Evolutionary conservation across 192 early-diverging fungal genomes (phyloP).

Genomic region (Coemansia sp.): DNA sequence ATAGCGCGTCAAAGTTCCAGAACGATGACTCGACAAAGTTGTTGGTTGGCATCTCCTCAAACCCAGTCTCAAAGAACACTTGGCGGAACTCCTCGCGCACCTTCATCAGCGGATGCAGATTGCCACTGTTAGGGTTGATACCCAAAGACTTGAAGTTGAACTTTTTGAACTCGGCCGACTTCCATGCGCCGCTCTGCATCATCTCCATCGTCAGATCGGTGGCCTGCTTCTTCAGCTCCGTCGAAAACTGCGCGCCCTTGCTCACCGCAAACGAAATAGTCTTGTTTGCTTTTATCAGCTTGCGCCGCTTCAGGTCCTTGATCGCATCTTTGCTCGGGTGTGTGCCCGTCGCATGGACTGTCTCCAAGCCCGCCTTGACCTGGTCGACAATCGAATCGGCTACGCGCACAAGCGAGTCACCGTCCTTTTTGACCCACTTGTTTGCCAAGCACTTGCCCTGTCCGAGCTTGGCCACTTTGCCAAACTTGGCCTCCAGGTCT

Average conservation of each 20-base stretch:
- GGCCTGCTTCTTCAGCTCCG: constrained; percentile 80
- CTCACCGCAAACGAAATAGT: constrained; percentile 75
- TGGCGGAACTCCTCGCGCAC: constrained; percentile 98
- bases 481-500: constrained; percentile 77
- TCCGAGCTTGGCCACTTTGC: constrained; percentile 82
- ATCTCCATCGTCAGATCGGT: constrained; percentile 95
- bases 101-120: constrained; percentile 98
- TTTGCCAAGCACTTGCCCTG: constrained; percentile 95
- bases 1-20: constrained; percentile 99
- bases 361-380: constrained; percentile 71
- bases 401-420: constrained; percentile 68
- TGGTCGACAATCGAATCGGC: constrained; percentile 83
- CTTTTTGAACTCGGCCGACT: constrained; percentile 91
- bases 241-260: constrained; percentile 89
- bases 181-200: constrained; percentile 91
- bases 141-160: constrained; percentile 97
- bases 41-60: constrained; percentile 99
- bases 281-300: constrained; percentile 70
- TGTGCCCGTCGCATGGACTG: constrained; percentile 64
- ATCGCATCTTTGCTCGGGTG: constrained; percentile 66
- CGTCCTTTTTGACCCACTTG: constrained; percentile 94
- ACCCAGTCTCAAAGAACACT: constrained; percentile 99
- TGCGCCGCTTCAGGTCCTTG: constrained; percentile 77
- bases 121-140: constrained; percentile 75
- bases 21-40: constrained; percentile 95